Conservation (phyloP, 2,329 filamentous ascomycete species). For the Diaporthe sp. region DNA sequence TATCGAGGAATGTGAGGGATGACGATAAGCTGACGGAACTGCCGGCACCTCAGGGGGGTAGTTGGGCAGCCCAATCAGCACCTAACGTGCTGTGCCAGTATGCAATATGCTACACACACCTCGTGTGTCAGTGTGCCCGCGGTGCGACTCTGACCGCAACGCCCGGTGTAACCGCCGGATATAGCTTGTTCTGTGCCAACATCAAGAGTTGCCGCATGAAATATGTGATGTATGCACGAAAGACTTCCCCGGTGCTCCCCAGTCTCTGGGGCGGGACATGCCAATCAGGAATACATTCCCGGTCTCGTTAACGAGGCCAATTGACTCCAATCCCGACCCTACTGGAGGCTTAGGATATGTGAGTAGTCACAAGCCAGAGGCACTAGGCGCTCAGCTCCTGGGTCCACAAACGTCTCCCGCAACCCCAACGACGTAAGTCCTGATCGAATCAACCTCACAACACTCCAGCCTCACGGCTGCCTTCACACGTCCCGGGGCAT, state of each 20-base stretch:
- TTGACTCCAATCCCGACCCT: slow-evolving; percentile 18
- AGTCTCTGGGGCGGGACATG: slow-evolving; percentile 15
- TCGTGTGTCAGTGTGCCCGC: not conserved
- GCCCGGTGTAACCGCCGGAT: slow-evolving; percentile 25
- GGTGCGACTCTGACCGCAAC: slow-evolving; percentile 18
- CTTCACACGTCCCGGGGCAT: not conserved
- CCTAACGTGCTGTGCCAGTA: not conserved
- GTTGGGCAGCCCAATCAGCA: slow-evolving; percentile 8
- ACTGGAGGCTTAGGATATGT: not conserved
- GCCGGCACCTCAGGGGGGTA: slow-evolving; percentile 19
- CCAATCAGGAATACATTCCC: slow-evolving; percentile 32
- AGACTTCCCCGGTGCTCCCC: slow-evolving; percentile 21
- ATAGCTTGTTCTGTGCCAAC: not conserved
- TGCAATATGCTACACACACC: slow-evolving; percentile 24
- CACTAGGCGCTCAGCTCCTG: slow-evolving; percentile 26
- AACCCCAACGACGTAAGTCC: slow-evolving; percentile 8
- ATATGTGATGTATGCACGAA: slow-evolving; percentile 25
- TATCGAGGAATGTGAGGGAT: slow-evolving; percentile 24
- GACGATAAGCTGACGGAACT: slow-evolving; percentile 28
- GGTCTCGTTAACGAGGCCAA: slow-evolving; percentile 16
- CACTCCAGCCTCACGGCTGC: slow-evolving; percentile 14
- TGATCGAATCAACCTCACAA: slow-evolving; percentile 18
- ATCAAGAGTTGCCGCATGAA: slow-evolving; percentile 15
- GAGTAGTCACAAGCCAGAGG: slow-evolving; percentile 23
- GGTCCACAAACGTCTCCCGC: slow-evolving; percentile 7